These are phyloP conservation scores for Apophysomyces ossiformis DNA, from an alignment of 371 early-diverging fungal species.

Conservation along the genomic window DNA sequence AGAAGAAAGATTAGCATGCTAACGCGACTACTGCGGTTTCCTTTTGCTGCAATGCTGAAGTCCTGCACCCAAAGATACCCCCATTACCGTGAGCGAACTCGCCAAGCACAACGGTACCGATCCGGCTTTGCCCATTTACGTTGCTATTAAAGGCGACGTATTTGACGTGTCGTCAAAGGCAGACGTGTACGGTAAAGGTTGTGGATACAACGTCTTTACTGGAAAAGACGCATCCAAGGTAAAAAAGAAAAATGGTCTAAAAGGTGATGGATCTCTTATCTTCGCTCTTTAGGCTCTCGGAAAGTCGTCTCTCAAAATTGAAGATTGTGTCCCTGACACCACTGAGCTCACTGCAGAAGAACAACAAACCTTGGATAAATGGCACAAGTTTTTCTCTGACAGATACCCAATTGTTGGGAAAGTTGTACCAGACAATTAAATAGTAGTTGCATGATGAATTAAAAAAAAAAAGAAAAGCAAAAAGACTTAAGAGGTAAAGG, in stretches of 20 bases:
- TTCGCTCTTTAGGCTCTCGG: constrained; percentile 68
- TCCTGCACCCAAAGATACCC: constrained; percentile 54
- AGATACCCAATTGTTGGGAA: constrained; percentile 79
- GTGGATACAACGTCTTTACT: constrained; percentile 75
- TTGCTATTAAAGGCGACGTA: constrained; percentile 82
- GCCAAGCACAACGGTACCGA: constrained; percentile 74
- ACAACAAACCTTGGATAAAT: constrained; percentile 74
- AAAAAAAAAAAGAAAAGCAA: background rate
- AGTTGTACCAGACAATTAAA: constrained; percentile 47
- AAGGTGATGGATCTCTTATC: background rate
- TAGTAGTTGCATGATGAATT: background rate
- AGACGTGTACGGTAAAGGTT: constrained; percentile 69
- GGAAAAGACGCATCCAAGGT: constrained; percentile 83
- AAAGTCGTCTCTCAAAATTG: constrained; percentile 73
- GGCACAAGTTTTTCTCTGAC: constrained; percentile 77
- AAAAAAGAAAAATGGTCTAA: constrained; percentile 14
- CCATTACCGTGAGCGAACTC: constrained; percentile 68
- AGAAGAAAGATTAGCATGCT: background rate
- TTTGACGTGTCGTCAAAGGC: constrained; percentile 80
- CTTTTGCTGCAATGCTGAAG: constrained; percentile 15
- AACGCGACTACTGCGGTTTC: background rate
- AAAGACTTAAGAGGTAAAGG: background rate
- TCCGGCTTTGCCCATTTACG: constrained; percentile 71
- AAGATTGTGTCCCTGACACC: constrained; percentile 76
- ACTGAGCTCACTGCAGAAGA: constrained; percentile 70